Conservation (phyloP, 2,329 filamentous ascomycete genomes). For the Claviceps digitariae region DNA sequence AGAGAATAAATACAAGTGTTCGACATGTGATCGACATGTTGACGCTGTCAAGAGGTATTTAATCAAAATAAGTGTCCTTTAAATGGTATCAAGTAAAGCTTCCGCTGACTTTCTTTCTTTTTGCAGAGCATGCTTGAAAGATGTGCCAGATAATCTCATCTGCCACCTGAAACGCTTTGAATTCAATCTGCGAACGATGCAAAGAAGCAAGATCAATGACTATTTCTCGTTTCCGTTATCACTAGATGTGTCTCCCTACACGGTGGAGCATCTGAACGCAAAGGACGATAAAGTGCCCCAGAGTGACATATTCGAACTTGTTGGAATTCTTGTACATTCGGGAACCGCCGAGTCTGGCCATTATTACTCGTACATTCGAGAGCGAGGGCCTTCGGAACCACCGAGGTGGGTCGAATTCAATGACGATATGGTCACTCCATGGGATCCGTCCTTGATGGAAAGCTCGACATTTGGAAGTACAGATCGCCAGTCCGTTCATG, state of each 20-base stretch:
- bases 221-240: conserved; percentile 73
- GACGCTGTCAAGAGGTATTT: conserved; percentile 75
- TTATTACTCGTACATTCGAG: conserved; percentile 91
- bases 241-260: conserved; percentile 84
- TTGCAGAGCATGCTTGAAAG: conserved; percentile 69
- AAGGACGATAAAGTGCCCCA: conserved; percentile 31
- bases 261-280: conserved; percentile 66
- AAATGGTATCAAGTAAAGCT: background rate
- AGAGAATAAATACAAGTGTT: conserved; percentile 98
- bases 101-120: conserved; percentile 7
- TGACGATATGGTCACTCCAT: conserved; percentile 66
- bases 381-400: conserved; percentile 45
- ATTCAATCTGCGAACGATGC: conserved; percentile 63
- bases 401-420: conserved; percentile 83
- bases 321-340: conserved; percentile 87
- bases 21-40: conserved; percentile 74
- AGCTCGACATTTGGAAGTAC: conserved; percentile 67
- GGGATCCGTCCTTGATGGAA: conserved; percentile 62
- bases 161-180: conserved; percentile 88
- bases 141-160: conserved; percentile 85
- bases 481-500: conserved; percentile 34
- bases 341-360: conserved; percentile 90
- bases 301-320: conserved; percentile 77
- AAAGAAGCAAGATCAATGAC: conserved; percentile 89
- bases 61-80: background rate